These are phyloP conservation scores for Phymatotrichopsis omnivora DNA, from an alignment of 2,329 filamentous ascomycete species.

Conservation along the genomic window DNA sequence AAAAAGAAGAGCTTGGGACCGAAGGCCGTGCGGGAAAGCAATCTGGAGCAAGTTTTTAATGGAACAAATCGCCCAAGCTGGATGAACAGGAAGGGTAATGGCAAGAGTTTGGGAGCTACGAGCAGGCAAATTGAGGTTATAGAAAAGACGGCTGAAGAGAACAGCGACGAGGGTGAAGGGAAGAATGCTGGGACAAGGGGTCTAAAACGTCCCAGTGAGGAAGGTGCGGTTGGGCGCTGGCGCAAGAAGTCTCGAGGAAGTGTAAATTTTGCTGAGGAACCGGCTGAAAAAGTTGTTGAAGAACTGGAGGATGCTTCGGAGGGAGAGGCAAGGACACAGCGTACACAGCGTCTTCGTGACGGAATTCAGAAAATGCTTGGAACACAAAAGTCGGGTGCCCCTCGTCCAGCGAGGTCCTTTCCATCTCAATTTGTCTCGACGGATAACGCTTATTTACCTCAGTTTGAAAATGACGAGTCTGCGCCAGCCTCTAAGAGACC, in stretches of 20 bases:
- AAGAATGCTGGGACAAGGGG: no score
- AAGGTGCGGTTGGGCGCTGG: no score
- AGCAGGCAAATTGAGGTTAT: slow-evolving; percentile 30
- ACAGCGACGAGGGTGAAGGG: slow-evolving; percentile 45
- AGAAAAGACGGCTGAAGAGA: slow-evolving; percentile 40
- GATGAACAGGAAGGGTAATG: slow-evolving; percentile 61
- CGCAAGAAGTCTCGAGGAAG: slow-evolving; percentile 1
- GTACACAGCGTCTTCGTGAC: slow-evolving; percentile 78
- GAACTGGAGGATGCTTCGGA: slow-evolving; percentile 16
- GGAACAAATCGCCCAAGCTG: slow-evolving; percentile 47
- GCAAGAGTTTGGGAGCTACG: slow-evolving; percentile 54
- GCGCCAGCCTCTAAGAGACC: slow-evolving; percentile 8
- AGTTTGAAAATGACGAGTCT: slow-evolving; percentile 39
- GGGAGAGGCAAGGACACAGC: slow-evolving; percentile 21
- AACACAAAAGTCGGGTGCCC: slow-evolving; percentile 38
- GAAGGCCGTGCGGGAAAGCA: slow-evolving; percentile 63
- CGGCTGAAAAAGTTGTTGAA: slow-evolving; percentile 3
- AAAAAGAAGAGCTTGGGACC: slow-evolving; percentile 69
- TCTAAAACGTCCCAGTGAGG: no score
- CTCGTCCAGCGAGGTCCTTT: slow-evolving; percentile 36
- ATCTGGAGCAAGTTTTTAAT: slow-evolving; percentile 50
- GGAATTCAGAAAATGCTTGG: slow-evolving; percentile 74
- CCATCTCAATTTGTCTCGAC: slow-evolving; percentile 8
- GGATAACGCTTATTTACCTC: slow-evolving; percentile 40
- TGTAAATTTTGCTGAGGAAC: no score